Evolutionary conservation across 495 filamentous ascomycete genomes (phyloP).

Genomic region (Hamigera avellanea): DNA sequence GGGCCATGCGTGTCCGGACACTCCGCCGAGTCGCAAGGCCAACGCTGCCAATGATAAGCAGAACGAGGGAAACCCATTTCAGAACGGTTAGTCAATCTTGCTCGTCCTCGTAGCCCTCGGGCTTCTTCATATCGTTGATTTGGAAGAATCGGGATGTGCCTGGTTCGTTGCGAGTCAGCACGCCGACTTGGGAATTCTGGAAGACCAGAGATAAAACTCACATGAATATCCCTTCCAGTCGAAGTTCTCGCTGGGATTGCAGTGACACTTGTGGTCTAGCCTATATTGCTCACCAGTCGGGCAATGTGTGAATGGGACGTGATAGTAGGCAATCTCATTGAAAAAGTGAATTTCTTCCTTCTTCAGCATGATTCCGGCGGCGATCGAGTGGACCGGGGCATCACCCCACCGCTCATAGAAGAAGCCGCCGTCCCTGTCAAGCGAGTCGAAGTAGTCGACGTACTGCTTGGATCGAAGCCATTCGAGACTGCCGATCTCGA

Average conservation of each 20-base stretch:
- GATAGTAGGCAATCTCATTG: constrained; percentile 97
- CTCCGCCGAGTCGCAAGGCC: constrained; percentile 12
- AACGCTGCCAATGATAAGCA: constrained; percentile 8
- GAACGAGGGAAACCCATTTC: constrained; percentile 9
- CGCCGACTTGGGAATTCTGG: no score
- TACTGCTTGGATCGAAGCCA: constrained; percentile 77
- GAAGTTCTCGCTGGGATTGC: constrained; percentile 93
- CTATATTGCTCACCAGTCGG: constrained; percentile 75
- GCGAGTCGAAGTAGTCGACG: constrained; percentile 64
- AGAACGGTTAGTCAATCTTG: constrained; percentile 35
- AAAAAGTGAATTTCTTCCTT: constrained; percentile 97
- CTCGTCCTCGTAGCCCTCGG: constrained; percentile 68
- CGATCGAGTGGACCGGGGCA: constrained; percentile 90
- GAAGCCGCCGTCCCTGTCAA: constrained; percentile 78
- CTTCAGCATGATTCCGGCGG: constrained; percentile 68
- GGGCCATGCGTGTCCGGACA: constrained; percentile 11
- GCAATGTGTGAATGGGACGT: constrained; percentile 98
- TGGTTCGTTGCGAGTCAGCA: constrained; percentile 8
- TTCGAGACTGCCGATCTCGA: constrained; percentile 74
- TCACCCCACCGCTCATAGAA: constrained; percentile 93
- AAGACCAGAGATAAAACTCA: constrained; percentile 35
- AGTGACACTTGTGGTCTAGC: constrained; percentile 76
- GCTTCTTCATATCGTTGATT: constrained; percentile 65
- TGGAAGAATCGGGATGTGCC: constrained; percentile 80
- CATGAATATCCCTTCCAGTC: constrained; percentile 98